Evolutionary conservation across 768 basidiomycete species (phyloP).

Genomic region (Xerocomus brunneocitrinus): DNA sequence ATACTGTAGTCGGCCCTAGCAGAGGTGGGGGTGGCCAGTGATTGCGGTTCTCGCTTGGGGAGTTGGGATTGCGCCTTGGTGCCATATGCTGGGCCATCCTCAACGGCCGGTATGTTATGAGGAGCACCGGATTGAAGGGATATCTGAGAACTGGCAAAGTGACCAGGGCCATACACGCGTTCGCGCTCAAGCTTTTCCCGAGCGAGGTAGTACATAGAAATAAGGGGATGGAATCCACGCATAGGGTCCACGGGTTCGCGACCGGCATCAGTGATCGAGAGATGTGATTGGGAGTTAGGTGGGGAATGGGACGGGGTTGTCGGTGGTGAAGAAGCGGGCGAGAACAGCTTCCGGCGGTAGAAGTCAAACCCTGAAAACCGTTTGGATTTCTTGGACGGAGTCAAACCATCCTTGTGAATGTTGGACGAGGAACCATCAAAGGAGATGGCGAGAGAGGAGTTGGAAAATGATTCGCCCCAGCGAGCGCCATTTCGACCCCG

Average conservation of each 20-base stretch:
- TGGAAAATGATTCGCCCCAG: constrained; percentile 56
- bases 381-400: constrained; percentile 60
- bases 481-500: constrained; percentile 43
- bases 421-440: constrained; percentile 44
- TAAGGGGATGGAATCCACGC: constrained; percentile 87
- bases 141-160: constrained; percentile 90
- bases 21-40: constrained; percentile 25
- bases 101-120: constrained; percentile 12
- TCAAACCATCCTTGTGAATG: constrained; percentile 38
- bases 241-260: constrained; percentile 75
- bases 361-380: constrained; percentile 97
- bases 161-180: constrained; percentile 86
- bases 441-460: constrained; percentile 66
- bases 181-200: constrained; percentile 95
- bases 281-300: constrained; percentile 53
- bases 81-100: constrained; percentile 18
- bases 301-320: constrained; percentile 57
- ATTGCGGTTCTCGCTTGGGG: constrained; percentile 30
- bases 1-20: constrained; percentile 72
- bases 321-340: constrained; percentile 45
- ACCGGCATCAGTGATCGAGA: constrained; percentile 45
- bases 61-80: constrained; percentile 30
- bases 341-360: constrained; percentile 85
- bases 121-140: constrained; percentile 42
- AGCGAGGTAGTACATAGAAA: constrained; percentile 95